phyloP scores from a whole-genome alignment of 2,329 filamentous ascomycete species.

The Beauveria australis region DNA sequence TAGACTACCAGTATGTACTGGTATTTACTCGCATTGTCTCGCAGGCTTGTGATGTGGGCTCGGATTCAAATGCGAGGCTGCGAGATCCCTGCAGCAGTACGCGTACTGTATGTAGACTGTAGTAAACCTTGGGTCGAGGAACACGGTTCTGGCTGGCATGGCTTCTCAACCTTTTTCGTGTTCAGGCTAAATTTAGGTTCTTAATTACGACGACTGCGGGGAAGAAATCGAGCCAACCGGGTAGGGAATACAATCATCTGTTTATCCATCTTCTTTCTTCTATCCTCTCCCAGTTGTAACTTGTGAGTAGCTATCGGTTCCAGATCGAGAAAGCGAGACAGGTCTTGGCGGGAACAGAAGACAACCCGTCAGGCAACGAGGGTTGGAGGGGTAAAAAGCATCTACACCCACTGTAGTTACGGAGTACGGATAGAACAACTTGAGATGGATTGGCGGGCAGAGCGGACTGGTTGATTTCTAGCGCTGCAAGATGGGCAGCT shows the following conservation, averaged over 20 bases:
- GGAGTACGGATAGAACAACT: not conserved
- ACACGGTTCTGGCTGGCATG: not conserved
- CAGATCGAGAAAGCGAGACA: not conserved
- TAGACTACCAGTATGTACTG: not conserved
- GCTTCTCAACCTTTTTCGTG: not conserved
- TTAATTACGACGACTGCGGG: no score
- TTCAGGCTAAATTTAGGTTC: no score
- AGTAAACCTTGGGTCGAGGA: not conserved
- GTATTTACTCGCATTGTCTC: not conserved
- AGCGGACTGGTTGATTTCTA: not conserved
- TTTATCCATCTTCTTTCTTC: not conserved
- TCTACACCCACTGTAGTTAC: no score
- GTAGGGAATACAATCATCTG: not conserved
- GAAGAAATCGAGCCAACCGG: no score
- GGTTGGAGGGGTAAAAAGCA: not conserved
- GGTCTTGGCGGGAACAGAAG: not conserved
- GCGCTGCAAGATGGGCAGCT: not conserved
- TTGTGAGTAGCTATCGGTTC: not conserved
- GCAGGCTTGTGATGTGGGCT: not conserved
- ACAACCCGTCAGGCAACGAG: not conserved
- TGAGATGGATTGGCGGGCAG: not conserved
- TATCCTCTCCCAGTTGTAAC: not conserved
- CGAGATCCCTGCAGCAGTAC: not conserved
- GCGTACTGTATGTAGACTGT: not conserved
- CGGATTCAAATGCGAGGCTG: slow-evolving; percentile 5